Evolutionary conservation across 78 protist genomes (phyloP).

Genomic region (Acrasis kona): DNA sequence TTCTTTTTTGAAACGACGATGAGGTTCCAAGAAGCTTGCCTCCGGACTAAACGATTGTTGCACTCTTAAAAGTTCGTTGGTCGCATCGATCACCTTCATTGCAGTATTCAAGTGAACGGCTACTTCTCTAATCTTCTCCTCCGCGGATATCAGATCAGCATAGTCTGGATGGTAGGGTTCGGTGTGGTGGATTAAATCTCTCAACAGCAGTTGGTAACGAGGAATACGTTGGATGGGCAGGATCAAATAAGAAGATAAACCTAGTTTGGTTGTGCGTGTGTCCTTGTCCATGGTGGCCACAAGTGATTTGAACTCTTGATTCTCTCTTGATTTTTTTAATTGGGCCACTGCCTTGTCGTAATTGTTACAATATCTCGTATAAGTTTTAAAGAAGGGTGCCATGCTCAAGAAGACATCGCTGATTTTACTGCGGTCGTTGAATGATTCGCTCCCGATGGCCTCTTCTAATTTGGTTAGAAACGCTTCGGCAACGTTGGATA

Average conservation of each 20-base stretch:
- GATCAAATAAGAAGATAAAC: not conserved
- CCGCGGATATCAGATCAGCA: not conserved
- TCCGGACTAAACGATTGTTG: no score
- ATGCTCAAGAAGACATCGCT: not conserved
- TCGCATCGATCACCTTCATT: not conserved
- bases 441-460: not conserved
- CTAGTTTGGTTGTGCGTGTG: not conserved
- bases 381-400: not conserved
- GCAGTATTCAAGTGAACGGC: not conserved
- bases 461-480: not conserved
- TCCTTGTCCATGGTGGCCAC: not conserved
- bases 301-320: not conserved
- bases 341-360: not conserved
- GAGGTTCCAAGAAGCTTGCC: no score
- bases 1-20: not conserved
- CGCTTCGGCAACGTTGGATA: not conserved
- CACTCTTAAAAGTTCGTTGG: not conserved
- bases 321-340: not conserved
- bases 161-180: not conserved
- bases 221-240: not conserved
- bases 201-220: not conserved
- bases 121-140: not conserved
- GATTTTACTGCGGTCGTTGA: not conserved
- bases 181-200: not conserved
- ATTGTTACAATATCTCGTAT: not conserved